Conservation (phyloP, 495 filamentous ascomycete genomes). For the Lasiosphaeria hispida region DNA sequence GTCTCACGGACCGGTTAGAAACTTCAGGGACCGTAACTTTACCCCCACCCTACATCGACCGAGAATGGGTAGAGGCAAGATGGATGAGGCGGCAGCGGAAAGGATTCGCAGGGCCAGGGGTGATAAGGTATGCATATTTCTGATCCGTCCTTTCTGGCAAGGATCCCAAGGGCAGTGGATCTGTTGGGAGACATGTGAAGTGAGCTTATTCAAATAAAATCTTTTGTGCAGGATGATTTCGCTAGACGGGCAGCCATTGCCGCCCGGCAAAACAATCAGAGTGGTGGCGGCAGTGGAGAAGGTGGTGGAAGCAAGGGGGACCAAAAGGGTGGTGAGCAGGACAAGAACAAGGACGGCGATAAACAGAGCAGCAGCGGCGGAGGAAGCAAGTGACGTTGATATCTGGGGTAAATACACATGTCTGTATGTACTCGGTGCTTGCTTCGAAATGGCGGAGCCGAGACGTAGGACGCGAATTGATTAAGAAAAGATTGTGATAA, state of each 20-base stretch:
- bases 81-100: conserved; percentile 45
- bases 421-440: too few species aligned
- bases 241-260: conserved; percentile 43
- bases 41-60: neutral
- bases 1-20: too few species aligned
- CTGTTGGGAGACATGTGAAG: too few species aligned
- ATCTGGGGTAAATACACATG: neutral
- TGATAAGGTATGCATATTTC: conserved; percentile 26
- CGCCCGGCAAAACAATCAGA: conserved; percentile 39
- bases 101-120: conserved; percentile 45
- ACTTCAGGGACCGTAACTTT: neutral
- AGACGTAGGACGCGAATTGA: too few species aligned
- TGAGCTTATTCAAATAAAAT: neutral
- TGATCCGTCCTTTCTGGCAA: too few species aligned
- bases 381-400: conserved; percentile 3
- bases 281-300: conserved; percentile 24
- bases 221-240: conserved; percentile 39
- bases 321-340: conserved; percentile 10
- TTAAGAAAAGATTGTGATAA: too few species aligned
- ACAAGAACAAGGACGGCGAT: conserved; percentile 8
- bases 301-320: conserved; percentile 6
- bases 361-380: conserved; percentile 11
- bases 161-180: too few species aligned
- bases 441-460: too few species aligned
- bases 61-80: conserved; percentile 40